These are phyloP conservation scores for Rossbeevera mucosa DNA, from an alignment of 768 basidiomycete species.

Conservation along the genomic window DNA sequence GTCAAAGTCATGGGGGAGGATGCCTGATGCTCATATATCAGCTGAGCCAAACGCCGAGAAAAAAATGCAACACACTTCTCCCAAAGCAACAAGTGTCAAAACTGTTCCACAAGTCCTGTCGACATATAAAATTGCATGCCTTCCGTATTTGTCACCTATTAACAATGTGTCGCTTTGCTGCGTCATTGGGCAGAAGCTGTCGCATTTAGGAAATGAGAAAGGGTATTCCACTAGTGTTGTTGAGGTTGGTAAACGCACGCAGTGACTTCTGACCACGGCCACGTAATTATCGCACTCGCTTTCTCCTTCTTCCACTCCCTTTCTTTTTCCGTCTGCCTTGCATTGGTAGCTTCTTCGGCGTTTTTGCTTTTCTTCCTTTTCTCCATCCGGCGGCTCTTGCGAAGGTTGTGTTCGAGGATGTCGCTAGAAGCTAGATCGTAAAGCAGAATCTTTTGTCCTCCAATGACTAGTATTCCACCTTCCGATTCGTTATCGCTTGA, in stretches of 20 bases:
- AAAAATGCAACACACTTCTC: constrained; percentile 48
- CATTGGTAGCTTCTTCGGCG: constrained; percentile 38
- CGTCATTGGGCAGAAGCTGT: constrained; percentile 52
- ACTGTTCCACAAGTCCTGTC: constrained; percentile 35
- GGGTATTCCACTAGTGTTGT: background rate
- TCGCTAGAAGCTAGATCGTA: constrained; percentile 52
- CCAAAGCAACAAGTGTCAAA: constrained; percentile 59
- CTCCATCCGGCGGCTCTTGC: constrained; percentile 51
- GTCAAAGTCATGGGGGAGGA: constrained; percentile 69
- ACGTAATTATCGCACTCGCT: constrained; percentile 52
- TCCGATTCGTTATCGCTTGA: constrained; percentile 33
- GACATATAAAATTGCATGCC: constrained; percentile 60
- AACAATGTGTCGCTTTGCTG: constrained; percentile 45
- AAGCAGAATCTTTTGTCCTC: constrained; percentile 59
- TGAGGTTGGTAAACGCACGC: constrained; percentile 45
- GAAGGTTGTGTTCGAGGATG: constrained; percentile 47
- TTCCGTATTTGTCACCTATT: constrained; percentile 68
- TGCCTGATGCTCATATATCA: constrained; percentile 38
- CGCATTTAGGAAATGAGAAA: background rate
- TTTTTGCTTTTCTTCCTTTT: constrained; percentile 47
- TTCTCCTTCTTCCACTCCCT: constrained; percentile 52
- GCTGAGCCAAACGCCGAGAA: background rate
- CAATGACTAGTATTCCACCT: constrained; percentile 72
- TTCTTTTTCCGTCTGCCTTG: constrained; percentile 54
- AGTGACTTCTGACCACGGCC: constrained; percentile 73